Base-by-base conservation (phyloP, 108 stramenopile genomes). In the Cyclotella cryptica region DNA sequence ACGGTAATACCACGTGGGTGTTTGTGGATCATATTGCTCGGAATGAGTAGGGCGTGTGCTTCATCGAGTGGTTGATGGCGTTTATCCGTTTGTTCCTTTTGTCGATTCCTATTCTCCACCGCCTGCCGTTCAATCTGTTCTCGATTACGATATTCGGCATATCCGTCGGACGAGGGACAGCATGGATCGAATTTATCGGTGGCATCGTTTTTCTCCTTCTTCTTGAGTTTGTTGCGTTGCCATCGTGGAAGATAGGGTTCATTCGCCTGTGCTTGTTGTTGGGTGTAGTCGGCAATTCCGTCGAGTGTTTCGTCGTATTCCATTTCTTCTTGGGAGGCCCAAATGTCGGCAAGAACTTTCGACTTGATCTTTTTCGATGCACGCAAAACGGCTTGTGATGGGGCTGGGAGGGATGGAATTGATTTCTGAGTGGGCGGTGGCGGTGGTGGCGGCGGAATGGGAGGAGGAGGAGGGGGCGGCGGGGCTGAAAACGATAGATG, bases 241-340 rank as follows among this genome's bases (percentile, higher is more conserved):
- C 62, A 70, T 62, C 69, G 71, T 27, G 80, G 80, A 41, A 81
- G 24, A 45, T 81, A 71, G 21, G 69, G 80, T 60, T 75, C 73
- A n/a, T n/a, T n/a, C n/a, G n/a, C n/a, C n/a, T n/a, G n/a, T 52
- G 75, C 53, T 69, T 62, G 74, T 29, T 70, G 45, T 21, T 21
- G 26, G 29, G 47, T 67, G 19, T 29, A 51, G n/a, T 51, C 39
- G 66, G 51, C 52, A 59, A 26, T 59, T 3, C 59, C 55, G 55
- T 68, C 75, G 28, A 80, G 43, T 26, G 49, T 58, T 68, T 59
- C 45, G 68, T 92, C 92, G 66, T 91, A 93, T 18, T 88, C 80
- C 61, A 95, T 87, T 82, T 95, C 94, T 71, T 95, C 94, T 17
- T 63, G 78, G 10, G 91, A 90, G 21, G 94, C 94, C 94, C 94